Percentiles rank a stretch among this genome's conserved stretches.
Evolutionary conservation across 495 filamentous ascomycete genomes (phyloP).

Genomic region (Schizothecium vesticola): DNA sequence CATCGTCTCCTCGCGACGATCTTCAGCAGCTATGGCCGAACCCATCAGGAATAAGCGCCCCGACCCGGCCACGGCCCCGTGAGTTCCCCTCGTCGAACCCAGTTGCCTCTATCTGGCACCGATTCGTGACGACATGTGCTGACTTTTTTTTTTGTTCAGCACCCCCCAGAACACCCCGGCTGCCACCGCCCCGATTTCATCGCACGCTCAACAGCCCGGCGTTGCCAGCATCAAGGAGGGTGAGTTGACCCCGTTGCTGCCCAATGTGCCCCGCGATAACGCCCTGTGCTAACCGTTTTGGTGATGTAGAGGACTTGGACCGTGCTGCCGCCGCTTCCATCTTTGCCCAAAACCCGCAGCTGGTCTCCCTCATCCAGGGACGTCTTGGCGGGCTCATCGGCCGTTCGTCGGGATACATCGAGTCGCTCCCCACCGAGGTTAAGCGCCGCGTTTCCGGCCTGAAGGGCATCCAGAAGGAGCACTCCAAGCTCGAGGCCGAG

Average conservation of each 20-base stretch:
- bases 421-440: slow-evolving; percentile 82
- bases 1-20: slow-evolving; percentile 3
- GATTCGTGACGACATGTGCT: slow-evolving; percentile 18
- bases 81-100: slow-evolving; percentile 21
- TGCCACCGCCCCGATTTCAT: slow-evolving; percentile 92
- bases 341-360: slow-evolving; percentile 87
- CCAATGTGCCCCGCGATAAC: slow-evolving; percentile 11
- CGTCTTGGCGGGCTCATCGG: slow-evolving; percentile 91
- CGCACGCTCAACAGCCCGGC: slow-evolving; percentile 91
- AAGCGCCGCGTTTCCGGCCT: slow-evolving; percentile 89
- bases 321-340: slow-evolving; percentile 80
- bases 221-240: slow-evolving; percentile 97
- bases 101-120: slow-evolving; percentile 1
- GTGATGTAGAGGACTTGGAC: slow-evolving; percentile 74
- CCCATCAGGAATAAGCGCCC: slow-evolving; percentile 87
- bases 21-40: slow-evolving; percentile 63
- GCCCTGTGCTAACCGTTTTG: slow-evolving; percentile 6
- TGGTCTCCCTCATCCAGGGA: slow-evolving; percentile 95
- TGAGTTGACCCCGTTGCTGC: slow-evolving; percentile 41
- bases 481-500: slow-evolving; percentile 93
- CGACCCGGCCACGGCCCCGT: slow-evolving; percentile 79
- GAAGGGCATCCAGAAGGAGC: slow-evolving; percentile 97
- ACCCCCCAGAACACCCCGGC: slow-evolving; percentile 96
- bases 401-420: slow-evolving; percentile 94
- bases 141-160: slow-evolving; percentile 40